Evolutionary conservation across 768 basidiomycete genomes (phyloP).

Genomic region (Auriscalpium orientale): DNA sequence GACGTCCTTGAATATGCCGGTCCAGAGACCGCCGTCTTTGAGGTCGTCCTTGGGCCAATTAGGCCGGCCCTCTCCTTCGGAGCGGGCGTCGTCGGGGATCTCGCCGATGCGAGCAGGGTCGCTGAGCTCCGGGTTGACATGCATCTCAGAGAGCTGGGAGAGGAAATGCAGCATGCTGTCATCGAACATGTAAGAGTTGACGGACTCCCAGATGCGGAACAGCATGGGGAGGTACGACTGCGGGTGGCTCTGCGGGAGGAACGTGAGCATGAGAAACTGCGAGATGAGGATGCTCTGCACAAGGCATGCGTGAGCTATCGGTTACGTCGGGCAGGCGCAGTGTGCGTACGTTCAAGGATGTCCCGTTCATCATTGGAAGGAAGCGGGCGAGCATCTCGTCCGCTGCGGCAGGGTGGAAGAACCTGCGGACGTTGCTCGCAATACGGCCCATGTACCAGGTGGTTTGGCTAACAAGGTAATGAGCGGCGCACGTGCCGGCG

Average conservation of each 20-base stretch:
- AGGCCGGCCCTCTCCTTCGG: slow-evolving; percentile 55
- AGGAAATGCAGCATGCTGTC: slow-evolving; percentile 85
- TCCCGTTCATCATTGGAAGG: slow-evolving; percentile 71
- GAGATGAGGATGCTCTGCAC: slow-evolving; percentile 69
- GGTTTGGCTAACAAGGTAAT: slow-evolving; percentile 42
- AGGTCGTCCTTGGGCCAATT: slow-evolving; percentile 42
- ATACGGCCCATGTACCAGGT: slow-evolving; percentile 73
- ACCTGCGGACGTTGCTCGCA: slow-evolving; percentile 60
- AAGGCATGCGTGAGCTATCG: not conserved
- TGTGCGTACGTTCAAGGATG: slow-evolving; percentile 55
- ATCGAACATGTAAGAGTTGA: slow-evolving; percentile 87
- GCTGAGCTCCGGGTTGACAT: slow-evolving; percentile 69
- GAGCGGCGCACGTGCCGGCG: not conserved
- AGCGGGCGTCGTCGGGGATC: slow-evolving; percentile 63
- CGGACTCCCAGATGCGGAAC: slow-evolving; percentile 80
- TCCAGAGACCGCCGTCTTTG: slow-evolving; percentile 40
- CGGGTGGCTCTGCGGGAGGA: slow-evolving; percentile 79
- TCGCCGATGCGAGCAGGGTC: slow-evolving; percentile 61
- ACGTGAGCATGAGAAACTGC: slow-evolving; percentile 80
- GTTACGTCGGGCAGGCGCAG: slow-evolving; percentile 8
- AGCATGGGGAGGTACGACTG: slow-evolving; percentile 79
- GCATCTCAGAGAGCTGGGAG: slow-evolving; percentile 68
- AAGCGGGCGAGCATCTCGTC: slow-evolving; percentile 87
- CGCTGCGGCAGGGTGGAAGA: slow-evolving; percentile 84
- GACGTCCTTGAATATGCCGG: slow-evolving; percentile 46